A percentile compares a stretch with the other conserved stretches of the same genome.
These are phyloP conservation scores for Phytopythium helicoides DNA, from an alignment of 352 stramenopile species.

Conservation along the genomic window DNA sequence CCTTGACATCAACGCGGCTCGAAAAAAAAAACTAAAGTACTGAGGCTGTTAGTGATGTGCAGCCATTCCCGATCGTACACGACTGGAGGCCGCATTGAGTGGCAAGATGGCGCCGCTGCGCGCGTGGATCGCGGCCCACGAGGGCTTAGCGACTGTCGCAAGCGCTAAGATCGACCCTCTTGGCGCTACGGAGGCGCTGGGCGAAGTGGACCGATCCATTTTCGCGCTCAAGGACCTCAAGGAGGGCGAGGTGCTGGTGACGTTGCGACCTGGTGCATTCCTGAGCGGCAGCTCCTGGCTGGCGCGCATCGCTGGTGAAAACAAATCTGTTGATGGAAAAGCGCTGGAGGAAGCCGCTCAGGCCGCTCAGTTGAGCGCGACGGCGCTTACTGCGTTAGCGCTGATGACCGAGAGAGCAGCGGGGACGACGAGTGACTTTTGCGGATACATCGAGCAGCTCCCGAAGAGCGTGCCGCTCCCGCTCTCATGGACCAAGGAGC, in stretches of 20 bases:
- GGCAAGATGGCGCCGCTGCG: constrained; percentile 15
- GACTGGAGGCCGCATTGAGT: constrained; percentile 3
- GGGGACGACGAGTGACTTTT: constrained; percentile 36
- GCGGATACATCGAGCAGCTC: constrained; percentile 63
- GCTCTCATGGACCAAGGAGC: constrained; percentile 32
- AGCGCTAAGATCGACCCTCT: constrained; percentile 37
- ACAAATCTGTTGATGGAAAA: neutral
- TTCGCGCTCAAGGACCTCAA: constrained; percentile 31
- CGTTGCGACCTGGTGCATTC: constrained; percentile 30
- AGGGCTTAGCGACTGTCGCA: constrained; percentile 27
- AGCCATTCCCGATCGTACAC: too few species aligned
- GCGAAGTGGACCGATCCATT: constrained; percentile 47
- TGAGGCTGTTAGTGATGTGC: too few species aligned
- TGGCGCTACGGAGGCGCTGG: constrained; percentile 20
- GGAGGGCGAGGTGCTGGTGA: constrained; percentile 33
- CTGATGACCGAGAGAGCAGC: constrained; percentile 41
- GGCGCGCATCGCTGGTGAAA: constrained; percentile 3
- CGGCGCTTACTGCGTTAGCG: constrained; percentile 39
- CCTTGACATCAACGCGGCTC: too few species aligned
- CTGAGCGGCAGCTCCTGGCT: constrained; percentile 56
- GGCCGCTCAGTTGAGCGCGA: constrained; percentile 37
- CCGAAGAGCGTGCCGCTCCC: constrained; percentile 44
- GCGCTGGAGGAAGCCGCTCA: constrained; percentile 26
- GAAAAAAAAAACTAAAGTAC: too few species aligned
- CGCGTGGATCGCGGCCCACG: constrained; percentile 37